A percentile compares a stretch with the other conserved stretches of the same genome.
phyloP scores from a whole-genome alignment of 148 eudicot genomes.

The Mesembryanthemum crystallinum region DNA sequence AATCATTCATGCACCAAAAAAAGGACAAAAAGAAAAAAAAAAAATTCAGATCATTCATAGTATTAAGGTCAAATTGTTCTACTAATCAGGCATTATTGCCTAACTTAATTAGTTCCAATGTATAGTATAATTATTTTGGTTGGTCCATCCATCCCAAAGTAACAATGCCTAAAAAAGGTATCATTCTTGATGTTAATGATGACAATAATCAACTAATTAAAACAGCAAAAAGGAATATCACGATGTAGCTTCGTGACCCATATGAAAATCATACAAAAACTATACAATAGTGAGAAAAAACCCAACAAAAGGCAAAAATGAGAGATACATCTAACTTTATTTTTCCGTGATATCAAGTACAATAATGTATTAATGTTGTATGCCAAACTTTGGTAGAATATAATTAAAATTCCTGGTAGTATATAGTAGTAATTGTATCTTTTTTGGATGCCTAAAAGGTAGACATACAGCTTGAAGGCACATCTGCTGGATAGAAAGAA shows the following conservation, averaged over 20 bases:
- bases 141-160: background rate
- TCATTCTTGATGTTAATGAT: background rate
- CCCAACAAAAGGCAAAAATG: background rate
- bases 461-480: conserved; percentile 34
- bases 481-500: no score
- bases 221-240: conserved; percentile 10
- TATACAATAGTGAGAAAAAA: background rate
- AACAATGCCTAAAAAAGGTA: conserved; percentile 12
- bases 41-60: no score
- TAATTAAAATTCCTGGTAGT: no score
- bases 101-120: background rate
- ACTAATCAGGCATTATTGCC: background rate
- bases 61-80: no score
- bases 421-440: no score
- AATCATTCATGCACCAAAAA: no score
- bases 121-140: background rate
- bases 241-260: conserved; percentile 5
- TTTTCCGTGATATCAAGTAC: conserved; percentile 25
- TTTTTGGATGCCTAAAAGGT: conserved; percentile 32
- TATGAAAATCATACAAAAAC: background rate
- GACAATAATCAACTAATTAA: background rate
- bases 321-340: background rate
- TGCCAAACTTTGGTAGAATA: conserved; percentile 19
- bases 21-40: no score
- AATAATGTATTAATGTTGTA: background rate